Evolutionary conservation across 2,329 filamentous ascomycete genomes (phyloP).

Genomic region (Trichophyton rubrum): DNA sequence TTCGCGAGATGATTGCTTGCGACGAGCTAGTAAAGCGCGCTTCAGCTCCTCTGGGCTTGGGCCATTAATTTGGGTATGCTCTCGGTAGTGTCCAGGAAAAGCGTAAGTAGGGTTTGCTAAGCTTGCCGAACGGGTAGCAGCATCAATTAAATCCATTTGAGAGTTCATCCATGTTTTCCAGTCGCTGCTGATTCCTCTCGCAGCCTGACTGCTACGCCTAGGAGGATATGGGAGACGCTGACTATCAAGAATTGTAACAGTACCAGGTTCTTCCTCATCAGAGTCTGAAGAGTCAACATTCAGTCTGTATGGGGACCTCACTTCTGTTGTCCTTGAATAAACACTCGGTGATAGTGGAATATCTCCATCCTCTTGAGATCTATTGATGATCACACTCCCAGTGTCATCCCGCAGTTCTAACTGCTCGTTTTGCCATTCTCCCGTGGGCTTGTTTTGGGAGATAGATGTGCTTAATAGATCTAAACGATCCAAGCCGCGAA

Average conservation of each 20-base stretch:
- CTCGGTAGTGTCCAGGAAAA: constrained; percentile 17
- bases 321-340: constrained; percentile 24
- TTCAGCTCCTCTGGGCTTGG: constrained; percentile 4
- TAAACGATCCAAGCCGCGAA: not conserved
- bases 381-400: constrained; percentile 12
- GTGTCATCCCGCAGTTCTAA: constrained; percentile 7
- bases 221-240: constrained; percentile 10
- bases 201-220: not conserved
- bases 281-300: constrained; percentile 7
- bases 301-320: constrained; percentile 13
- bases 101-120: not conserved
- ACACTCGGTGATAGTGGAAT: constrained; percentile 21
- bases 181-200: constrained; percentile 11
- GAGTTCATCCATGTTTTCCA: constrained; percentile 19
- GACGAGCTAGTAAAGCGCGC: not conserved
- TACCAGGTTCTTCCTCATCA: constrained; percentile 14
- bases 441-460: not conserved
- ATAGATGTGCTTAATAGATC: not conserved
- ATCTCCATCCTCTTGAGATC: not conserved
- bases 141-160: constrained; percentile 16
- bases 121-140: not conserved
- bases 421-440: not conserved
- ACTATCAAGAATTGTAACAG: constrained; percentile 16
- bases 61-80: constrained; percentile 18
- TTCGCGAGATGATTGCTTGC: not conserved